These are phyloP conservation scores for Vigna mungo DNA, from an alignment of 306 rosid genomes.

Conservation along the genomic window DNA sequence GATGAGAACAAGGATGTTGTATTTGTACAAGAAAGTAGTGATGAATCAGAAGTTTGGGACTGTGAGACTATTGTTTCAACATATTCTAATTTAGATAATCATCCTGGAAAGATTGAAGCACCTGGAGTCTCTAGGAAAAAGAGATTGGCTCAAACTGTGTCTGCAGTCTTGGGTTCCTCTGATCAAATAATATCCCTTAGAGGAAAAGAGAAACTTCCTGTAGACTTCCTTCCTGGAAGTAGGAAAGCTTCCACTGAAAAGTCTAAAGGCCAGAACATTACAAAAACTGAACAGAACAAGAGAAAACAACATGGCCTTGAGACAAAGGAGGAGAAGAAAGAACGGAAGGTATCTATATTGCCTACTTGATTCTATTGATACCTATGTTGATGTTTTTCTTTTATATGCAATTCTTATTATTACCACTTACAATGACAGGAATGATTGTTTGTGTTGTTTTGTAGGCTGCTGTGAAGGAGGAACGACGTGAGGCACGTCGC, in stretches of 20 bases:
- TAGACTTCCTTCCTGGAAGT: conserved; percentile 72
- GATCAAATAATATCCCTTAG: conserved; percentile 65
- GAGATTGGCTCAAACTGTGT: conserved; percentile 74
- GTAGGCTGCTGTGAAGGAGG: conserved; percentile 88
- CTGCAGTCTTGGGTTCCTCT: conserved; percentile 59
- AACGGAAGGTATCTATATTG: conserved; percentile 71
- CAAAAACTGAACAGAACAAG: conserved; percentile 61
- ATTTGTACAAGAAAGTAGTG: conserved; percentile 75
- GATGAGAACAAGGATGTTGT: conserved; percentile 57
- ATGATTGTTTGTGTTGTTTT: conserved; percentile 8
- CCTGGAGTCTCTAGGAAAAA: conserved; percentile 70
- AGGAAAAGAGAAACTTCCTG: conserved; percentile 84
- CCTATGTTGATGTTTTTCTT: background rate
- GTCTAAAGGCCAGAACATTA: conserved; percentile 47
- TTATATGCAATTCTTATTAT: background rate
- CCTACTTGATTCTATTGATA: background rate
- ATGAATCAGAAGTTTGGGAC: conserved; percentile 91
- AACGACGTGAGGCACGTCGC: conserved; percentile 80
- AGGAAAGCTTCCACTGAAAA: conserved; percentile 61
- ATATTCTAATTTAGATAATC: conserved; percentile 85
- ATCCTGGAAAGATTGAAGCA: conserved; percentile 79
- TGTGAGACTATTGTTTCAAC: conserved; percentile 92
- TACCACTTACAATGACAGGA: background rate
- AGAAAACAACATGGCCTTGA: conserved; percentile 80
- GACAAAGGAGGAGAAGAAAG: conserved; percentile 88